A percentile compares a stretch with the other conserved stretches of the same genome.
Conservation (phyloP, 1,139 yeast species). For the Candida freyschussii region DNA sequence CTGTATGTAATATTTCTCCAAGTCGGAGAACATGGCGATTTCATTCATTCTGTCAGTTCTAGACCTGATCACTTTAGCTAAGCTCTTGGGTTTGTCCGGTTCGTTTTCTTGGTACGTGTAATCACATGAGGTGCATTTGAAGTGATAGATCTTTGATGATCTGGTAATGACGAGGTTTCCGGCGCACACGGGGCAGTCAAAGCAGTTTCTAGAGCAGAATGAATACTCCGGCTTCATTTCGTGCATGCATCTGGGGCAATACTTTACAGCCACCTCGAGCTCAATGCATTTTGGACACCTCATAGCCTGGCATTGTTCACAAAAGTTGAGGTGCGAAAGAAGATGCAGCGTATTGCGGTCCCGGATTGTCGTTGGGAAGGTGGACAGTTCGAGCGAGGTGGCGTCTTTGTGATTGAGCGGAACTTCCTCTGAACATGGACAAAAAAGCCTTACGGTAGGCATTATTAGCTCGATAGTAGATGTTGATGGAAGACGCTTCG, state of each 20-base stretch:
- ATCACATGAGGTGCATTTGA: constrained; percentile 28
- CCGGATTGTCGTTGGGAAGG: constrained; percentile 18
- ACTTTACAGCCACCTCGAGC: constrained; percentile 21
- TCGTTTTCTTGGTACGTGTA: constrained; percentile 27
- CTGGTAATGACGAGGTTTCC: constrained; percentile 12
- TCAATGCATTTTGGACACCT: constrained; percentile 25
- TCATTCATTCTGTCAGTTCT: constrained; percentile 2
- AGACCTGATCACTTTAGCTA: constrained; percentile 23
- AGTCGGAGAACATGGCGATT: constrained; percentile 10
- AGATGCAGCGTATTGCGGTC: constrained; percentile 18
- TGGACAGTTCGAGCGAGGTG: constrained; percentile 9
- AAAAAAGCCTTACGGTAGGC: constrained; percentile 12
- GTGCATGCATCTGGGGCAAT: constrained; percentile 24
- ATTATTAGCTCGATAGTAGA: too few relatives aligned
- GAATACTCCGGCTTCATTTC: constrained; percentile 22
- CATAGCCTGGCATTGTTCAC: constrained; percentile 22
- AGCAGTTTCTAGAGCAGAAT: constrained; percentile 23
- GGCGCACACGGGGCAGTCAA: constrained; percentile 23
- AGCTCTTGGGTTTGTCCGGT: constrained; percentile 27
- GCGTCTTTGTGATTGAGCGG: constrained; percentile 7
- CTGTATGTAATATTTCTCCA: constrained; percentile 20
- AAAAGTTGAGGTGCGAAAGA: constrained; percentile 18
- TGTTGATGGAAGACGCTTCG: too few relatives aligned
- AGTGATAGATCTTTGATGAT: constrained; percentile 6
- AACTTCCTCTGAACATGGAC: constrained; percentile 22